Base-by-base conservation (phyloP, 441 rosid genomes). In the Euphorbia celastroides region DNA sequence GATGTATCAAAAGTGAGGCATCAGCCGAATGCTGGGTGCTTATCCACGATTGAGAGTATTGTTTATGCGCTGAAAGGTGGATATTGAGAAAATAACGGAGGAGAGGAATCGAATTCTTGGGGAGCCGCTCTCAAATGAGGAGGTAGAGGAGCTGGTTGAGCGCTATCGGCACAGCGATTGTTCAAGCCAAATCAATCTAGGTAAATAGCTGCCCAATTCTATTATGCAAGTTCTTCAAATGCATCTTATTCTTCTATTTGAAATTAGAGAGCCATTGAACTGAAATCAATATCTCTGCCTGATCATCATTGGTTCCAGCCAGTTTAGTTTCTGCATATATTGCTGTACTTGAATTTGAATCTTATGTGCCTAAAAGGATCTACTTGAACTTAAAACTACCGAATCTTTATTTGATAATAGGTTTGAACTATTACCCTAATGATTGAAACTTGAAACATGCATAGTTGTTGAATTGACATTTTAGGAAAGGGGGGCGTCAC, bases 401-500 rank as follows among this genome's bases (percentile, higher is more conserved):
- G n/a, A n/a, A n/a, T n/a, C n/a, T n/a, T n/a, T n/a, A n/a, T n/a
- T n/a, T n/a, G n/a, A n/a, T n/a, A n/a, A n/a, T n/a, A n/a, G n/a
- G n/a, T n/a, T n/a, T n/a, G n/a, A n/a, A n/a, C n/a, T n/a, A n/a
- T n/a, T n/a, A n/a, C n/a, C n/a, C n/a, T n/a, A n/a, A n/a, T n/a
- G n/a, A n/a, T n/a, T n/a, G n/a, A 16, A 48, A 46, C 1, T 46
- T 14, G 20, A 14, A 46, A 46, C n/a, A 48, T 5, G 16, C 54
- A n/a, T 16, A 17, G 16, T 17, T 48, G 54, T 19, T 17, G 54
- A 1, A 26, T 23, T 46, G 50, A 65, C n/a, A 26, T 26, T 36
- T 50, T 58, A 88, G 96, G 98, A 62, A 89, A 84, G 81, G 88
- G 84, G 0, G 95, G 98, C 73, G 93, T 89, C n/a, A 89, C 96